phyloP scores from a whole-genome alignment of 2,329 filamentous ascomycete species.

The Rutstroemia sydowiana region DNA sequence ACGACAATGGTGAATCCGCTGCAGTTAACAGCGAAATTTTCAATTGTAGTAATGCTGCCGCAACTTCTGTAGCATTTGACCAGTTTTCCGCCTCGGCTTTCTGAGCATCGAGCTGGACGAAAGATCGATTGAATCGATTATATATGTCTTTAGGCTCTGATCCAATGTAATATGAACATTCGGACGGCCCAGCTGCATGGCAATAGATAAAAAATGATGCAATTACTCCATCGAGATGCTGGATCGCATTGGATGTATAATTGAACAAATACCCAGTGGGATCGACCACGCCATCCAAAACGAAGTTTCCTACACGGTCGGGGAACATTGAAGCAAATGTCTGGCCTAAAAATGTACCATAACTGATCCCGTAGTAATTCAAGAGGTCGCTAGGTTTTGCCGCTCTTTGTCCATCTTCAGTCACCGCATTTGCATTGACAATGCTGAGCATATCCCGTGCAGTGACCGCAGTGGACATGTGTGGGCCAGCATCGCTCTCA shows the following conservation, averaged over 20 bases:
- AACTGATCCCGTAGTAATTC: constrained; percentile 44
- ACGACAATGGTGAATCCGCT: neutral
- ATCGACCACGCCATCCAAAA: constrained; percentile 27
- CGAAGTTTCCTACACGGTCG: constrained; percentile 34
- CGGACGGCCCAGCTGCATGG: neutral
- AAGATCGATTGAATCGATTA: too few species aligned
- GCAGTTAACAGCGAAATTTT: neutral
- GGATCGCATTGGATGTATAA: neutral
- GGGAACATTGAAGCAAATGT: constrained; percentile 39
- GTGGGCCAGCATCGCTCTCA: constrained; percentile 33
- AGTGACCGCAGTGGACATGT: constrained; percentile 25
- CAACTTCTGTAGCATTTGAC: neutral
- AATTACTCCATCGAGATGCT: neutral
- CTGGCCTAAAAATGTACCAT: constrained; percentile 37
- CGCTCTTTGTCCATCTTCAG: constrained; percentile 8
- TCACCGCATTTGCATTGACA: constrained; percentile 24
- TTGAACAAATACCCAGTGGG: constrained; percentile 16
- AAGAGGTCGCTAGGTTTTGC: constrained; percentile 21
- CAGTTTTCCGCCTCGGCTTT: neutral
- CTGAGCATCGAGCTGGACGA: neutral
- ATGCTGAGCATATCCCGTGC: constrained; percentile 30
- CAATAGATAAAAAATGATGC: neutral
- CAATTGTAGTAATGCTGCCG: neutral
- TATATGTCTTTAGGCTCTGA: too few species aligned
- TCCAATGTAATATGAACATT: too few species aligned